Evolutionary conservation across 768 basidiomycete species (phyloP).

Genomic region (Saitozyma podzolica): DNA sequence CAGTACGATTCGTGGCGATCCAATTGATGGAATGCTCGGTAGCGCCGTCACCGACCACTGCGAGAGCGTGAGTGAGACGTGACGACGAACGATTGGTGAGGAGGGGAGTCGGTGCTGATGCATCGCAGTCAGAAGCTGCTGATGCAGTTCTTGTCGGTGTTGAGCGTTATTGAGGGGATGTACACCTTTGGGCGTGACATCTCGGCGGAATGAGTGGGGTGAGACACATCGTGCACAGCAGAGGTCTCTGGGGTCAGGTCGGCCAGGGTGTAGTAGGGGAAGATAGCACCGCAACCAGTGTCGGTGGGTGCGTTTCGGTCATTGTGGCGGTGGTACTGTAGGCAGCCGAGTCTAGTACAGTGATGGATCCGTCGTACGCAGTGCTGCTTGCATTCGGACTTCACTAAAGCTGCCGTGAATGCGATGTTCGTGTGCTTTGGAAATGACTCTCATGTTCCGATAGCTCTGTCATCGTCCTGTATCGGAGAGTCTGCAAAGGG

Average conservation of each 20-base stretch:
- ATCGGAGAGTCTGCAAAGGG: too few species aligned
- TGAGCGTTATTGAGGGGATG: constrained; percentile 46
- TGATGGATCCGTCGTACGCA: too few species aligned
- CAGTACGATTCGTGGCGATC: constrained; percentile 44
- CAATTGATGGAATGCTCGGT: constrained; percentile 41
- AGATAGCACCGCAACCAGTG: too few species aligned
- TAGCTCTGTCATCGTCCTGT: too few species aligned
- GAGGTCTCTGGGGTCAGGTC: background rate
- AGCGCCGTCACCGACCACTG: constrained; percentile 16
- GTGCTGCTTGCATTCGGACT: too few species aligned
- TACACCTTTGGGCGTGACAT: constrained; percentile 44
- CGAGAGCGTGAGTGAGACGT: constrained; percentile 32
- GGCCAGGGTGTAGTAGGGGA: too few species aligned
- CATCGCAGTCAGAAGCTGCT: constrained; percentile 31
- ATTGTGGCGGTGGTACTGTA: too few species aligned
- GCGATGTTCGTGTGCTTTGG: too few species aligned
- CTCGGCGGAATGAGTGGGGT: constrained; percentile 27
- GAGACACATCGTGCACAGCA: background rate
- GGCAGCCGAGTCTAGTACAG: too few species aligned
- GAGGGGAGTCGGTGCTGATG: constrained; percentile 5
- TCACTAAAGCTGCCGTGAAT: too few species aligned
- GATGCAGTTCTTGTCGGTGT: constrained; percentile 41
- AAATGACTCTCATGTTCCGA: too few species aligned
- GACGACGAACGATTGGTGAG: background rate
- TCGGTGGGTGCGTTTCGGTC: too few species aligned